Percentiles rank a stretch among this genome's conserved stretches.
Evolutionary conservation across 2,329 filamentous ascomycete genomes (phyloP).

Genomic region (Fusarium vanettenii): DNA sequence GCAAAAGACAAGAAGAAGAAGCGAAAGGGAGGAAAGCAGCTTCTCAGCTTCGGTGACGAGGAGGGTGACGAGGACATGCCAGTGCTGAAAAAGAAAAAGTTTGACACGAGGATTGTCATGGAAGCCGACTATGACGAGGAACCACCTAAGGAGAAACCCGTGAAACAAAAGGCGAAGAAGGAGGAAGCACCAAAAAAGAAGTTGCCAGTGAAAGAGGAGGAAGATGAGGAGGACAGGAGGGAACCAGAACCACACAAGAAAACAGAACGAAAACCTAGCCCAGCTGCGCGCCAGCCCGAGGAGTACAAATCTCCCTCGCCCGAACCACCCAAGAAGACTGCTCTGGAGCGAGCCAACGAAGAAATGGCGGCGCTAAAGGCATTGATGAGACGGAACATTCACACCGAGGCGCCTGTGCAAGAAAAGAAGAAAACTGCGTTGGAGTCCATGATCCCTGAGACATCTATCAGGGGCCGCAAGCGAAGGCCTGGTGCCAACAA

Average conservation of each 20-base stretch:
- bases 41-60: slow-evolving; percentile 82
- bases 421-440: slow-evolving; percentile 75
- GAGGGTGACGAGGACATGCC: slow-evolving; percentile 67
- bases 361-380: slow-evolving; percentile 85
- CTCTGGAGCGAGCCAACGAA: slow-evolving; percentile 78
- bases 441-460: slow-evolving; percentile 80
- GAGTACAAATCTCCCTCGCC: slow-evolving; percentile 41
- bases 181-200: slow-evolving; percentile 39
- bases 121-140: slow-evolving; percentile 55
- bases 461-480: slow-evolving; percentile 77
- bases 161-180: slow-evolving; percentile 46
- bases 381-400: slow-evolving; percentile 78
- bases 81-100: slow-evolving; percentile 80
- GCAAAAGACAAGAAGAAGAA: slow-evolving; percentile 74
- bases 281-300: slow-evolving; percentile 18
- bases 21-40: slow-evolving; percentile 78
- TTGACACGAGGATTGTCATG: slow-evolving; percentile 79
- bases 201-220: slow-evolving; percentile 25
- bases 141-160: slow-evolving; percentile 40
- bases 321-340: slow-evolving; percentile 56
- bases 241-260: slow-evolving; percentile 9
- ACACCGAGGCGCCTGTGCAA: slow-evolving; percentile 58
- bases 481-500: slow-evolving; percentile 69
- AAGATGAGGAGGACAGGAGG: slow-evolving; percentile 16
- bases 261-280: slow-evolving; percentile 21